A percentile compares a stretch with the other conserved stretches of the same genome.
phyloP scores from a whole-genome alignment of 257 asterid species.

The Gentiana macrophylla region DNA sequence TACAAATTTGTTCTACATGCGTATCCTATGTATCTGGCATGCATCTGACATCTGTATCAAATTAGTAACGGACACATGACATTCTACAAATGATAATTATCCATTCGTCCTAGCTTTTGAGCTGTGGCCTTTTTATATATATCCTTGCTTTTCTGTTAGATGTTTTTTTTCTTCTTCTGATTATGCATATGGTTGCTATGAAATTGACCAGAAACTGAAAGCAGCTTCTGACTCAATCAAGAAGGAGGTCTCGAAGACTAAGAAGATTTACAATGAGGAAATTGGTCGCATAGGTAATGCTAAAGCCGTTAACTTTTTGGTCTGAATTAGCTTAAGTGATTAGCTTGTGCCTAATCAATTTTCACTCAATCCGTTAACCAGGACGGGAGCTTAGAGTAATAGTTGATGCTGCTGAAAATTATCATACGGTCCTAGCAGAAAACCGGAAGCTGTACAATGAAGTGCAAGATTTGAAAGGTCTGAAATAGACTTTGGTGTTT shows the following conservation, averaged over 20 bases:
- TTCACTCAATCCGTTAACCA: conserved; percentile 8
- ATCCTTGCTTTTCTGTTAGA: conserved; percentile 2
- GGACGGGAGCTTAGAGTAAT: conserved; percentile 66
- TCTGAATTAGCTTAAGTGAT: conserved; percentile 7
- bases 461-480: conserved; percentile 98
- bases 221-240: conserved; percentile 56
- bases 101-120: no score
- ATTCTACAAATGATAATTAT: no score
- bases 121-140: neutral
- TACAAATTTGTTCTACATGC: no score
- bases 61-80: no score
- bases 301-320: conserved; percentile 2
- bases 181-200: conserved; percentile 6
- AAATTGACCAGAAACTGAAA: conserved; percentile 55
- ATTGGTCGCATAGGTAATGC: conserved; percentile 58
- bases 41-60: no score
- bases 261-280: conserved; percentile 46
- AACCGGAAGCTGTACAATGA: conserved; percentile 84
- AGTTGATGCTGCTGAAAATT: conserved; percentile 82
- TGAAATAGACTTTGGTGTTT: conserved; percentile 7
- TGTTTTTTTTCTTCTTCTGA: neutral
- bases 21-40: no score
- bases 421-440: conserved; percentile 73
- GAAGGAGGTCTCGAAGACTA: conserved; percentile 61
- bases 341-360: conserved; percentile 7